Conservation (phyloP, 257 asterid species). For the Ophiorrhiza pumila region DNA sequence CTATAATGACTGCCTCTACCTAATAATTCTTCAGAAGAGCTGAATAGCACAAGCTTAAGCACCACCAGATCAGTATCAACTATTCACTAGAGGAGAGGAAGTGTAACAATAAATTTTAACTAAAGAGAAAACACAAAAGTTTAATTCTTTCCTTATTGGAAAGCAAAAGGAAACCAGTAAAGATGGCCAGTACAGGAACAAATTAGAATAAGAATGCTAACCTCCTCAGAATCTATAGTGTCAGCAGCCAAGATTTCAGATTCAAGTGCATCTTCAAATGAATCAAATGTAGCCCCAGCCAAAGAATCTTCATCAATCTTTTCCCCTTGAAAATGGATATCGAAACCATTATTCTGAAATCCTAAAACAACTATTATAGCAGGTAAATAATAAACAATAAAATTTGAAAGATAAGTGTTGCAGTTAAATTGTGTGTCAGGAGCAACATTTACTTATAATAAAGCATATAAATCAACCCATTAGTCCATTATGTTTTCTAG, state of each 20-base stretch:
- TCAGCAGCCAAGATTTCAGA: constrained; percentile 24
- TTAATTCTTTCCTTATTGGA: background rate
- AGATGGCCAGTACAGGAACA: background rate
- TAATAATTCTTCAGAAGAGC: background rate
- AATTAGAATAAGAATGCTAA: constrained; percentile 25
- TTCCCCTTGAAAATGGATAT: constrained; percentile 40
- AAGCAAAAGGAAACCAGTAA: background rate
- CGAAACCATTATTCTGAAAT: constrained; percentile 34
- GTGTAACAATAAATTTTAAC: background rate
- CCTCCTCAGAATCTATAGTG: constrained; percentile 53
- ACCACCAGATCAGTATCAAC: background rate
- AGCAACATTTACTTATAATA: no score
- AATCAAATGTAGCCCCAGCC: constrained; percentile 17
- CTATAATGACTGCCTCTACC: background rate
- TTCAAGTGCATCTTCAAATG: constrained; percentile 17
- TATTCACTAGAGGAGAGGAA: background rate
- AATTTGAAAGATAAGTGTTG: background rate
- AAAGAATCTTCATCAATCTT: constrained; percentile 43
- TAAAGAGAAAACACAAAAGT: background rate
- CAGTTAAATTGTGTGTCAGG: background rate
- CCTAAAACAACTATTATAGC: constrained; percentile 31
- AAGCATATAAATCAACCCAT: background rate
- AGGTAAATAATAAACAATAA: background rate
- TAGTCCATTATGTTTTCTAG: background rate
- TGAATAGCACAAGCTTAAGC: background rate